Base-by-base conservation (phyloP, 2,329 filamentous ascomycete genomes). In the Mariannaea sp. region DNA sequence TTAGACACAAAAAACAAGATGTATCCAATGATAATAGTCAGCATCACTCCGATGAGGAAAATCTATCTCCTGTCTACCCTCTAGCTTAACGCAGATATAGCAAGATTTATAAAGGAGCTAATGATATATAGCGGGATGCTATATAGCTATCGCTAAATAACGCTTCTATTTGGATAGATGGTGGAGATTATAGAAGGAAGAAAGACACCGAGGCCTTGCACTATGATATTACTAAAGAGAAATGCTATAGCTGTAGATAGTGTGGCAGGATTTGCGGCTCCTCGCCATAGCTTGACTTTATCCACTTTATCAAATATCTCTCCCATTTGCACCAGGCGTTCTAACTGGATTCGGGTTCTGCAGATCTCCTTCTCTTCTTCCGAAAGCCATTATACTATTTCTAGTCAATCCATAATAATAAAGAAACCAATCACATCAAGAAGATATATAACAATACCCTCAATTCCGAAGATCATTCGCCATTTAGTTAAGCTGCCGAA, bases 181-280 rank as follows among this genome's bases (percentile, higher is more conserved):
- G 81, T 87, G 32, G 72, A 71, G 43, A 90, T 84, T 59, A 90
- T 89, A 0, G 86, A 89, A 0, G 87, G 87, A 0, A 81, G 73
- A 71, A 90, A 90, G 76, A 89, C 88, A 4, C 83, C 83, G 3
- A 89, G 75, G 5, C 86, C 86, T 65, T 89, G 85, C 4, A 89
- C 86, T 0, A 86, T 89, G 66, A 90, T 29, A 30, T 49, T 49
- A 39, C 43, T 42, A 5, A 49, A 22, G 8, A 49, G 30, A 16
- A 49, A 49, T 4, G 43, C 22, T 13, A 49, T 42, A 0, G 47
- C 38, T 5, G 39, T 49, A 38, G 38, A 42, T 7, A 49, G 6
- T 0, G 47, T 49, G 9, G 43, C 40, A 12, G 47, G 47, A 4
- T 38, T 42, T 7, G 43, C 12, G n/a, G 43, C 43, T 14, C 47